These are phyloP conservation scores for Agastache rugosa DNA, from an alignment of 257 asterid genomes.

Conservation along the genomic window DNA sequence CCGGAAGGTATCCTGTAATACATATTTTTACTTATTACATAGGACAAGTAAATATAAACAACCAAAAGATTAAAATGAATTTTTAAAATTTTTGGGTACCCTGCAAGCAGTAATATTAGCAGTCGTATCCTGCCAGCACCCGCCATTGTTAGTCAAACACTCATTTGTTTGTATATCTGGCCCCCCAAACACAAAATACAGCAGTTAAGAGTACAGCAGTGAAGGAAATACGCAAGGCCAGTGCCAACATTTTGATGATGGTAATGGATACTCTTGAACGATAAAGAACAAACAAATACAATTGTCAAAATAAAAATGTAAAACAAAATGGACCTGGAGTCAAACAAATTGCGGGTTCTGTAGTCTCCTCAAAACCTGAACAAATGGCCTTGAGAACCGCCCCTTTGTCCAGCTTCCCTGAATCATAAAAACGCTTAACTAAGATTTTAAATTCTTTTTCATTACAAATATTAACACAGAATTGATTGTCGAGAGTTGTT, in stretches of 20 bases:
- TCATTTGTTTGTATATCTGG: conserved; percentile 91
- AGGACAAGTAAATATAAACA: neutral
- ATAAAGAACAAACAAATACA: neutral
- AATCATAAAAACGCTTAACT: neutral
- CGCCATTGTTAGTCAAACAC: conserved; percentile 87
- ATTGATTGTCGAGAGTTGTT: neutral
- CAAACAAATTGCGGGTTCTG: conserved; percentile 54
- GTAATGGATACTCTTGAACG: neutral
- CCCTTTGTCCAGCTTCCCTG: conserved; percentile 64
- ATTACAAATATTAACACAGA: neutral
- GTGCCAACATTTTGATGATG: neutral
- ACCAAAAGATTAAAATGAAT: conserved; percentile 12
- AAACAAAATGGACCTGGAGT: conserved; percentile 35
- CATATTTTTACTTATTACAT: conserved; percentile 32
- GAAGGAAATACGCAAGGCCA: neutral
- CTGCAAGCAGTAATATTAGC: conserved; percentile 90
- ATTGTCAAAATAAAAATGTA: neutral
- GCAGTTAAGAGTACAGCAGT: conserved; percentile 1
- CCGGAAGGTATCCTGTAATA: conserved; percentile 82
- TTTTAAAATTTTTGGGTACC: conserved; percentile 46
- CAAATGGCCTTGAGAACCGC: conserved; percentile 63
- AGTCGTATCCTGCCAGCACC: conserved; percentile 92
- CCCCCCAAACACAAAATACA: conserved; percentile 17
- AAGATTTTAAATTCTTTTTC: neutral
- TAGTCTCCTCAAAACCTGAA: conserved; percentile 59